These are phyloP conservation scores for Eremomyces bilateralis DNA, from an alignment of 495 filamentous ascomycete species.

Conservation along the genomic window DNA sequence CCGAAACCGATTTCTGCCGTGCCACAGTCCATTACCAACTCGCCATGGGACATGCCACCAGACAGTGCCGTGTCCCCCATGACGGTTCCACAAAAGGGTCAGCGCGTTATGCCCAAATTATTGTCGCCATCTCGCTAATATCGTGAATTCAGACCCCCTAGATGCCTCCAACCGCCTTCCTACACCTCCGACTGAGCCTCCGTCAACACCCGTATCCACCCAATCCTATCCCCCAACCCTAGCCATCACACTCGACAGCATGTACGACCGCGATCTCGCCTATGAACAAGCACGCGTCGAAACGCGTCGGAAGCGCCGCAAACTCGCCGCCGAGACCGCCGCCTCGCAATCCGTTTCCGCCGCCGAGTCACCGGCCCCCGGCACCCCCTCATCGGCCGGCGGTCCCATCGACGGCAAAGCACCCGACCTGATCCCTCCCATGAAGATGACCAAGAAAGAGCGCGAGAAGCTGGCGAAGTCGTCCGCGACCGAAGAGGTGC, in stretches of 20 bases:
- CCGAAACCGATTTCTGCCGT: constrained; percentile 19
- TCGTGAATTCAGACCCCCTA: background rate
- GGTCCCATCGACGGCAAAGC: background rate
- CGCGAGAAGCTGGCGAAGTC: constrained; percentile 31
- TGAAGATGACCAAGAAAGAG: constrained; percentile 31
- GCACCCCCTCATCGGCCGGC: constrained; percentile 17
- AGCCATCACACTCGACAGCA: constrained; percentile 9
- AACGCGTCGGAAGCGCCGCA: constrained; percentile 22
- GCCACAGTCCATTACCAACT: constrained; percentile 15
- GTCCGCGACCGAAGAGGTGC: constrained; percentile 18
- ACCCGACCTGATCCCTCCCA: constrained; percentile 1
- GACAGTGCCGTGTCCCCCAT: constrained; percentile 2
- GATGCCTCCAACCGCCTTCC: constrained; percentile 6
- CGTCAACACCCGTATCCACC: constrained; percentile 12
- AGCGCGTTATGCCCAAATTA: constrained; percentile 1
- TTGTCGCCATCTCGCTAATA: background rate
- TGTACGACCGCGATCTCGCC: constrained; percentile 13
- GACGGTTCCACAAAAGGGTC: constrained; percentile 12
- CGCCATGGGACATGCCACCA: constrained; percentile 16
- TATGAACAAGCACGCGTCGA: constrained; percentile 28
- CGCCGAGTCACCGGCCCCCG: constrained; percentile 15
- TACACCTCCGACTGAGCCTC: constrained; percentile 10
- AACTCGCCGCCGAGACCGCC: constrained; percentile 10
- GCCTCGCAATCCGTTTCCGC: constrained; percentile 20
- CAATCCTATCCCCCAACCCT: constrained; percentile 11